A percentile compares a stretch with the other conserved stretches of the same genome.
phyloP scores from a whole-genome alignment of 768 basidiomycete genomes.

The Leccinum barrowsii region DNA sequence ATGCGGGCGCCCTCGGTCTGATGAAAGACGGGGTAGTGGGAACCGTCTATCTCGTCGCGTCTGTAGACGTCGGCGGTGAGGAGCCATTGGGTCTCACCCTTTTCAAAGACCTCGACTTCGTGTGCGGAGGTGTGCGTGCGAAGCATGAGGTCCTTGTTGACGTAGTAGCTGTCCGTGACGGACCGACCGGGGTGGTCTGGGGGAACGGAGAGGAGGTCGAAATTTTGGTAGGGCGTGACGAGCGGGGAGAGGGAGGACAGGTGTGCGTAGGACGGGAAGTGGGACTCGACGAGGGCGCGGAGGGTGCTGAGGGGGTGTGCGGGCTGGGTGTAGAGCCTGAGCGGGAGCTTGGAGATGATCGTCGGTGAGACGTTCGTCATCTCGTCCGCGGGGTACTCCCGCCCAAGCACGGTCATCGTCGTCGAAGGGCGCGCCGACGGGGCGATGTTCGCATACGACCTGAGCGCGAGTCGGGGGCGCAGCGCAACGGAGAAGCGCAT shows the following conservation, averaged over 20 bases:
- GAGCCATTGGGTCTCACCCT: constrained; percentile 79
- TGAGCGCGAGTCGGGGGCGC: constrained; percentile 3
- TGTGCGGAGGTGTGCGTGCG: constrained; percentile 99
- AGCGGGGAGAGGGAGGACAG: constrained; percentile 80
- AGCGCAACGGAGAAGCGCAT: background rate
- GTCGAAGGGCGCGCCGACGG: constrained; percentile 10
- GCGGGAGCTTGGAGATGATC: constrained; percentile 77
- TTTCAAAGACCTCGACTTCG: constrained; percentile 86
- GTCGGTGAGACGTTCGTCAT: constrained; percentile 83
- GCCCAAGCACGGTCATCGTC: constrained; percentile 53
- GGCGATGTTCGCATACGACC: constrained; percentile 14
- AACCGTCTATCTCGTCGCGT: constrained; percentile 95
- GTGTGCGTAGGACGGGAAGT: constrained; percentile 73
- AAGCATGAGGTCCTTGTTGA: constrained; percentile 87
- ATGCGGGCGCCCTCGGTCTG: constrained; percentile 95
- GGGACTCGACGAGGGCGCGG: constrained; percentile 76
- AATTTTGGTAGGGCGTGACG: constrained; percentile 89
- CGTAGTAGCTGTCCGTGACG: constrained; percentile 91
- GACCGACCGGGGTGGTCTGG: constrained; percentile 90
- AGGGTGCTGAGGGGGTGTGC: constrained; percentile 87
- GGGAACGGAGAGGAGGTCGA: constrained; percentile 95
- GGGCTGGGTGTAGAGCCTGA: constrained; percentile 70
- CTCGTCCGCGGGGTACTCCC: constrained; percentile 69
- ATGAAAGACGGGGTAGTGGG: constrained; percentile 97
- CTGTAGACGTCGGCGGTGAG: constrained; percentile 96